A percentile compares a stretch with the other conserved stretches of the same genome.
These are phyloP conservation scores for Pythium biforme DNA, from an alignment of 352 stramenopile genomes.

Conservation along the genomic window DNA sequence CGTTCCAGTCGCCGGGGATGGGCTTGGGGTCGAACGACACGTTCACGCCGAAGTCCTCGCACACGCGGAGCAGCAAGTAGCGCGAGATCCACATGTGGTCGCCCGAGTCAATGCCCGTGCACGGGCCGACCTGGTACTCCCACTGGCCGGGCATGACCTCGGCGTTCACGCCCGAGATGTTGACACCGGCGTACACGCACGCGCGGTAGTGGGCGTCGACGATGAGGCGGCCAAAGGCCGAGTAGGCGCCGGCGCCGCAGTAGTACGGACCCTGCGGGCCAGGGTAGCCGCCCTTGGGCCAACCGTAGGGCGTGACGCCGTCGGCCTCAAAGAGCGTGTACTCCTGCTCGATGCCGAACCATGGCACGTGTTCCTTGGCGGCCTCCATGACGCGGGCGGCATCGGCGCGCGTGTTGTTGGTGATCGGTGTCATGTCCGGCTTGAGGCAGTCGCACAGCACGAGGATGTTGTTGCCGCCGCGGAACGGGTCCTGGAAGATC, in stretches of 20 bases:
- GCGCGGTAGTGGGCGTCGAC: conserved; percentile 95
- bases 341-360: conserved; percentile 98
- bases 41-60: conserved; percentile 97
- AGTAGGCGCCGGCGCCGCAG: conserved; percentile 93
- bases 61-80: conserved; percentile 97
- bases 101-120: conserved; percentile 94
- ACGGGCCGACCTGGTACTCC: conserved; percentile 98
- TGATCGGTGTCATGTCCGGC: conserved; percentile 89
- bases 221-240: conserved; percentile 94
- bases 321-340: conserved; percentile 93
- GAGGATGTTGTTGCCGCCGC: conserved; percentile 93
- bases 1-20: conserved; percentile 98
- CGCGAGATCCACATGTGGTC: conserved; percentile 97
- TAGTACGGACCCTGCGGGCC: conserved; percentile 92
- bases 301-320: conserved; percentile 88
- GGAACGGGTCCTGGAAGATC: conserved; percentile 97
- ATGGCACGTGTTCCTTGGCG: conserved; percentile 59
- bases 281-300: conserved; percentile 89
- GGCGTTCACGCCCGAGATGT: conserved; percentile 96
- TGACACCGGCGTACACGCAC: conserved; percentile 94
- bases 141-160: conserved; percentile 98
- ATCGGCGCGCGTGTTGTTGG: conserved; percentile 90
- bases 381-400: conserved; percentile 71
- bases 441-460: conserved; percentile 98
- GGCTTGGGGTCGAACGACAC: conserved; percentile 97